Evolutionary conservation across 345 rosid genomes (phyloP).

Genomic region (Clausena lansium): DNA sequence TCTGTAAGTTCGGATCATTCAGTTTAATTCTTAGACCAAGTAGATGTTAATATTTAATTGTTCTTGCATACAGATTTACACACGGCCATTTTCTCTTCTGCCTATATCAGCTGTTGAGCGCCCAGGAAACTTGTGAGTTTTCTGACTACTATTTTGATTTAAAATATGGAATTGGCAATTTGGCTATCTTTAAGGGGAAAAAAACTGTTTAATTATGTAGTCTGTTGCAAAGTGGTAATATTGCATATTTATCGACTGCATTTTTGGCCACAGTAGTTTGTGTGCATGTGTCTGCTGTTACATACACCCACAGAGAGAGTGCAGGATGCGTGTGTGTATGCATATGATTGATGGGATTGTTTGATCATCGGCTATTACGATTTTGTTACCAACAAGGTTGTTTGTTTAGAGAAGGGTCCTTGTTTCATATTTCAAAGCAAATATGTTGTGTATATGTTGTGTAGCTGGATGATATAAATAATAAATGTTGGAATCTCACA

Average conservation of each 20-base stretch:
- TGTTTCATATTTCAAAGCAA: background rate
- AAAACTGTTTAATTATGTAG: background rate
- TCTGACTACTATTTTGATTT: background rate
- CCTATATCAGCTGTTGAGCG: conserved; percentile 71
- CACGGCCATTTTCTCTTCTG: conserved; percentile 61
- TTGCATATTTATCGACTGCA: background rate
- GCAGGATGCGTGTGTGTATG: background rate
- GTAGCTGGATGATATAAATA: background rate
- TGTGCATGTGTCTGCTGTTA: background rate
- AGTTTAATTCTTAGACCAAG: background rate
- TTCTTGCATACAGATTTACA: conserved; percentile 52
- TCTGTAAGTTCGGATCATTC: background rate
- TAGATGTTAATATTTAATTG: background rate
- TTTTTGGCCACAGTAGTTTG: background rate
- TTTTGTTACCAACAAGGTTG: background rate
- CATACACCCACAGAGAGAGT: background rate
- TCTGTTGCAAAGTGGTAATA: background rate
- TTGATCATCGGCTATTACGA: background rate
- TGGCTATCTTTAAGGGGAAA: background rate
- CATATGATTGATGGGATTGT: background rate
- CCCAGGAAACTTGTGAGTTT: conserved; percentile 81
- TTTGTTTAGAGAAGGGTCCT: background rate
- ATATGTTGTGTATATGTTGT: too few species aligned
- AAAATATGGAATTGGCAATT: background rate
- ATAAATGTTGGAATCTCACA: background rate